Evolutionary conservation across 2,329 filamentous ascomycete species (phyloP), one percentile per base, ranked within the genome.

Genomic region (Diaporthe sp.): DNA sequence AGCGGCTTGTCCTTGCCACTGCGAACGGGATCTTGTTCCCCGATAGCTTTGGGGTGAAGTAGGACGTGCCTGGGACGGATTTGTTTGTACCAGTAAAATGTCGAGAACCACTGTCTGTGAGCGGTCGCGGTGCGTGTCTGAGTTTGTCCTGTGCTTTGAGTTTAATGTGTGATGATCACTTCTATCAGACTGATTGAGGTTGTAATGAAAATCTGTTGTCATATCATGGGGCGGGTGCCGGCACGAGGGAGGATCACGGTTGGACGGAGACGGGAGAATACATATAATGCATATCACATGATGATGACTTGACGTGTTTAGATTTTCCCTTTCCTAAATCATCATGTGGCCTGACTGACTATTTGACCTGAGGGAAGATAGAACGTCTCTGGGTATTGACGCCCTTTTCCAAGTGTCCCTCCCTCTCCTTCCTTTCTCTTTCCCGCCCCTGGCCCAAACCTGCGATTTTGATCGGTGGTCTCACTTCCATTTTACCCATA

Each of bases 21-120:
- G 83, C 83, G 4, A 85, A 85, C 71, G 79, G 78, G 59, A 83
- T 85, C n/a, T 73, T 85, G 72, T 85, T 85, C 77, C 84, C 84
- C 0, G 83, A 85, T 75, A 79, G 81, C 72, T 85, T 81, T 71
- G 82, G 83, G 15, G 53, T 55, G 17, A 50, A 39, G 22, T 72
- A 58, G 58, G 42, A n/a, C n/a, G n/a, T n/a, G n/a, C n/a, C n/a
- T n/a, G n/a, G n/a, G n/a, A n/a, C n/a, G 27, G 19, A 3, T 6
- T 3, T 17, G 22, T 3, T 2, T 12, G 22, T 37, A 17, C 9
- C 27, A 50, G 7, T 35, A 32, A 47, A 27, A 10, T 50, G 27
- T 35, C 17, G 59, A 32, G 1, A 47, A 10, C 42, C 19, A n/a
- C 25, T 32, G 30, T n/a, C 3, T 51, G 27, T 27, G 35, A 4